Evolutionary conservation across 2,329 filamentous ascomycete species (phyloP), one percentile per base, ranked within the genome.

Genomic region (Epichloe aotearoae): DNA sequence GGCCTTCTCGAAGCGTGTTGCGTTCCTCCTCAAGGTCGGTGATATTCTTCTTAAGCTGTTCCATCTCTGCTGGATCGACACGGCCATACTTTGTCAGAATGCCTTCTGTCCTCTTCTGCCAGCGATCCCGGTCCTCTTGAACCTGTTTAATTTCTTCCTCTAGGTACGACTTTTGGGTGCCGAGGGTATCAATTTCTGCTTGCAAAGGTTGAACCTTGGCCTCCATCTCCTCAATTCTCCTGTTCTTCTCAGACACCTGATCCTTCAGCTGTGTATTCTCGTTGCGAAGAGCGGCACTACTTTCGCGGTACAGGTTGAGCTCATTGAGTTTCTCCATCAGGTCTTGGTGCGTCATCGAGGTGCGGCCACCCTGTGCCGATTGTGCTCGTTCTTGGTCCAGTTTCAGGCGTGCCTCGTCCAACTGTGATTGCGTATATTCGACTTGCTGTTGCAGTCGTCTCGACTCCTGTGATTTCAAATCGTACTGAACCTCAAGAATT

Each of bases 1-100:
- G 73, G 5, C 69, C 68, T 53, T 71, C 65, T 59, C 73, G 77
- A 44, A 80, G 65, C 3, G 72, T 58, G 56, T 85, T 76, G 7
- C 82, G 77, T 62, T 90, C 84, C 33, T 73, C 69, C 62, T 88
- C 76, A 11, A 90, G 69, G 2, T 70, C 70, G 6, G 80, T 70
- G 49, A 96, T 79, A 53, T 83, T 83, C 62, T 86, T 81, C 70
- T 93, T 95, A 52, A 98, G 76, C 53, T 85, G 83, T 59, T 97
- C 91, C 63, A 96, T 79, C 62, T 97, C 91, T 3, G 87, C 88
- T 42, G 93, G 91, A 62, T 98, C 93, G 49, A 94, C 88, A 51
- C 91, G 87, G 58, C 95, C 90, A 62, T 97, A 96, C 64, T 95
- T 96, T 57, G 88, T 89, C 47, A 98, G 79, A 54, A 98, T 96